Conservation (phyloP, 257 asterid species). For the Galeopsis tetrahit region DNA sequence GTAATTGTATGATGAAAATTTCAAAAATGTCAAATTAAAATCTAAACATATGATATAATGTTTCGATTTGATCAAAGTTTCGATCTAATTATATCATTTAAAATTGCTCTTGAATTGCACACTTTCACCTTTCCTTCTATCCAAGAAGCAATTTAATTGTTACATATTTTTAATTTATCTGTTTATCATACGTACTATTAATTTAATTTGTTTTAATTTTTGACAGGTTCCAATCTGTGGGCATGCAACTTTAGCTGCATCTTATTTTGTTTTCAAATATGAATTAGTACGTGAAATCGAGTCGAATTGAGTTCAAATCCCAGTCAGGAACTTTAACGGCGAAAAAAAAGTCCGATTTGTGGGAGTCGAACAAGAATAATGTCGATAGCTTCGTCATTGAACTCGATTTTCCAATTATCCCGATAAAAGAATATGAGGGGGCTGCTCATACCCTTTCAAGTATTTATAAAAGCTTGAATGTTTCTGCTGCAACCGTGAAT, state of each 20-base stretch:
- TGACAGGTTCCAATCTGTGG: conserved; percentile 81
- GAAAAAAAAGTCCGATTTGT: neutral
- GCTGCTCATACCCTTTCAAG: neutral
- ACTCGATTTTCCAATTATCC: conserved; percentile 74
- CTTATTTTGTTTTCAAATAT: conserved; percentile 63
- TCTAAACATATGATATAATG: too few relatives aligned
- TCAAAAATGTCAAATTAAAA: too few relatives aligned
- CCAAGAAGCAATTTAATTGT: too few relatives aligned
- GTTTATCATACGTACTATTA: too few relatives aligned
- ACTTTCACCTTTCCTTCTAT: too few relatives aligned
- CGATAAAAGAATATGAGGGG: conserved; percentile 36
- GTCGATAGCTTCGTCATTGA: conserved; percentile 54
- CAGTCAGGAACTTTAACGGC: conserved; percentile 76
- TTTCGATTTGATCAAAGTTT: too few relatives aligned
- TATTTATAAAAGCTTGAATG: neutral
- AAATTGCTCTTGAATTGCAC: too few relatives aligned
- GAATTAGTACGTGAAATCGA: conserved; percentile 33
- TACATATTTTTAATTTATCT: too few relatives aligned
- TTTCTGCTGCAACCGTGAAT: conserved; percentile 37
- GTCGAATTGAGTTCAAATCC: conserved; percentile 58
- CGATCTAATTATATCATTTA: too few relatives aligned
- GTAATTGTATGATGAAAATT: too few relatives aligned
- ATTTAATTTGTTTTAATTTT: too few relatives aligned
- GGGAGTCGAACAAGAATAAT: conserved; percentile 22
- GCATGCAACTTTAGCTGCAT: conserved; percentile 91